These are phyloP conservation scores for Colletotrichum sp. DNA, from an alignment of 2,329 filamentous ascomycete species.

Conservation along the genomic window DNA sequence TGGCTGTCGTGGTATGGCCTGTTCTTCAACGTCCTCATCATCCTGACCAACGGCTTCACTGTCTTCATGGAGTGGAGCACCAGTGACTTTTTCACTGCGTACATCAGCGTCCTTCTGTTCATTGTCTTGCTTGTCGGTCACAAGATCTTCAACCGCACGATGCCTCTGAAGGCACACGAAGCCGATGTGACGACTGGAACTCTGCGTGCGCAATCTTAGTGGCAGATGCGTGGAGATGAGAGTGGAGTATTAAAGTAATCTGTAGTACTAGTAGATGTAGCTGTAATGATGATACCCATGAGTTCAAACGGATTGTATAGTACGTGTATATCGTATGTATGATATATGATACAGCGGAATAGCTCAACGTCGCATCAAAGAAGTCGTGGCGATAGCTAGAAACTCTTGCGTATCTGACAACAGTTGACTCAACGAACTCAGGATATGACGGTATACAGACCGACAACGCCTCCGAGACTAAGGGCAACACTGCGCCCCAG, in stretches of 20 bases:
- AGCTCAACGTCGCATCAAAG: background rate
- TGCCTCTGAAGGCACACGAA: slow-evolving; percentile 38
- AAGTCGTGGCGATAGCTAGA: rapidly evolving
- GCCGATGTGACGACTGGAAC: slow-evolving; percentile 34
- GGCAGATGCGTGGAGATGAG: background rate
- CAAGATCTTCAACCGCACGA: slow-evolving; percentile 54
- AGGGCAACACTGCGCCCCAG: slow-evolving; percentile 43
- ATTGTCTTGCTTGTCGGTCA: slow-evolving; percentile 63
- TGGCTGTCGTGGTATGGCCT: slow-evolving; percentile 70
- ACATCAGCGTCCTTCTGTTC: slow-evolving; percentile 70
- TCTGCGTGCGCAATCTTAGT: background rate
- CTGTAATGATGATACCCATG: slow-evolving; percentile 19
- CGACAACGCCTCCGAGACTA: slow-evolving; percentile 27
- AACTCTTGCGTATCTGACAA: background rate
- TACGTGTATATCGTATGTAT: background rate
- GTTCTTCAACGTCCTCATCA: slow-evolving; percentile 67
- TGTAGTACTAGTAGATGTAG: slow-evolving; percentile 17
- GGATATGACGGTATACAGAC: slow-evolving; percentile 29
- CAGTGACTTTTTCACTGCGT: slow-evolving; percentile 66
- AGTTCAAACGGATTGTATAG: background rate
- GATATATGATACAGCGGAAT: background rate
- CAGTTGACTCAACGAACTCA: background rate
- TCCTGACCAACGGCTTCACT: slow-evolving; percentile 72
- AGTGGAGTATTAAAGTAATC: background rate
- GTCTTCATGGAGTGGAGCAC: slow-evolving; percentile 69